Percentiles rank a stretch among this genome's conserved stretches.
Conservation (phyloP, 495 filamentous ascomycete genomes). For the Penicillium canariense region DNA sequence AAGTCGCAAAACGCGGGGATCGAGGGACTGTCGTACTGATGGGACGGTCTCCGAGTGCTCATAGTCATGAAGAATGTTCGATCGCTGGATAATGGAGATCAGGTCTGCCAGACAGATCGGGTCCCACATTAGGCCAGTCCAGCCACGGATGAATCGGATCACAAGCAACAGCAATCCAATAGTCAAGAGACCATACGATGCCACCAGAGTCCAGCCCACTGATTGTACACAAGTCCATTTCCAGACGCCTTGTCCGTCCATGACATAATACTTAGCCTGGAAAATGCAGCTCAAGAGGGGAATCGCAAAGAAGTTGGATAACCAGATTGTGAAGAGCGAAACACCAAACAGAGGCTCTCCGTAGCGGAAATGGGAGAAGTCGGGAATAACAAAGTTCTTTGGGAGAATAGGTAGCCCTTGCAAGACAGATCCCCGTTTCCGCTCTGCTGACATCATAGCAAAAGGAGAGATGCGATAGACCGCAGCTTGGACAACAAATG, state of each 20-base stretch:
- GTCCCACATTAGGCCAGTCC: conserved; percentile 82
- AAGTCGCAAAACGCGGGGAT: conserved; percentile 58
- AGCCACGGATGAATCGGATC: conserved; percentile 45
- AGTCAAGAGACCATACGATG: conserved; percentile 64
- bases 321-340: conserved; percentile 58
- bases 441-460: conserved; percentile 64
- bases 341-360: conserved; percentile 55
- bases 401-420: conserved; percentile 45
- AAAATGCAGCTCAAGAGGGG: conserved; percentile 65
- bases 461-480: conserved; percentile 79
- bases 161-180: conserved; percentile 56
- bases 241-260: conserved; percentile 54
- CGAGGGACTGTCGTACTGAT: conserved; percentile 45
- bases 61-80: conserved; percentile 72
- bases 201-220: conserved; percentile 75
- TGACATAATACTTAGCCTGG: conserved; percentile 52
- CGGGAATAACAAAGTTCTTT: conserved; percentile 57
- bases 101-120: conserved; percentile 77
- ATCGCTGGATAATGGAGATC: conserved; percentile 69
- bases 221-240: conserved; percentile 74
- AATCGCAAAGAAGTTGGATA: conserved; percentile 59
- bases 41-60: conserved; percentile 55
- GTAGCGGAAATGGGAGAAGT: conserved; percentile 53
- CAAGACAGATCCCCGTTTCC: conserved; percentile 34
- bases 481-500: conserved; percentile 69